Conservation (phyloP, 345 rosid species). For the Syzygium aromaticum region DNA sequence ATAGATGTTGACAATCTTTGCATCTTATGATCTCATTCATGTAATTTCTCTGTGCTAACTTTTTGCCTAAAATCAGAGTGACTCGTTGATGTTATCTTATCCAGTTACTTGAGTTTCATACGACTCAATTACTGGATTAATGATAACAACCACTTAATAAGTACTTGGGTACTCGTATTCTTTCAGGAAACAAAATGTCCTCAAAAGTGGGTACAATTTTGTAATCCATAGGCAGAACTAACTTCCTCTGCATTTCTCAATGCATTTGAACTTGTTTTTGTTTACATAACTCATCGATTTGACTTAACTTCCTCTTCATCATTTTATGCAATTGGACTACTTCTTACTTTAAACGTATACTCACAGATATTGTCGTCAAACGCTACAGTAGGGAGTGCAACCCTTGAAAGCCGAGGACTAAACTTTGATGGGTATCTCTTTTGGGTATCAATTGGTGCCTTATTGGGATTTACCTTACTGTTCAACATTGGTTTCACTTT, state of each 20-base stretch:
- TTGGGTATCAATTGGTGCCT: constrained; percentile 61
- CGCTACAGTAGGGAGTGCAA: constrained; percentile 43
- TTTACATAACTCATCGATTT: background rate
- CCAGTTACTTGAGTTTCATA: background rate
- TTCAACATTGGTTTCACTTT: constrained; percentile 53
- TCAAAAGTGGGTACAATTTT: background rate
- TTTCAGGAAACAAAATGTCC: background rate
- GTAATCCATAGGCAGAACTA: background rate
- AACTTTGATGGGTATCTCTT: constrained; percentile 39
- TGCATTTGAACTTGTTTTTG: background rate
- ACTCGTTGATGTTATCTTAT: background rate
- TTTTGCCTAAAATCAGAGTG: background rate
- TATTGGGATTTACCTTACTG: constrained; percentile 45
- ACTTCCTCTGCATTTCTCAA: background rate
- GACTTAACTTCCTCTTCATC: background rate
- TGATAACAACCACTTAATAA: background rate
- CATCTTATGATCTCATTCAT: background rate
- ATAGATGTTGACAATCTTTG: background rate
- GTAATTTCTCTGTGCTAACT: background rate
- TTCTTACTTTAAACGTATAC: background rate
- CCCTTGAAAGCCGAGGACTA: constrained; percentile 51
- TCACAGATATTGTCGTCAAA: constrained; percentile 22
- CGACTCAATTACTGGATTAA: background rate
- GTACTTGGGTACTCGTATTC: background rate
- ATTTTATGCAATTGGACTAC: background rate